These are phyloP conservation scores for Colletotrichum siamense DNA, from an alignment of 2,329 filamentous ascomycete species.

Conservation along the genomic window DNA sequence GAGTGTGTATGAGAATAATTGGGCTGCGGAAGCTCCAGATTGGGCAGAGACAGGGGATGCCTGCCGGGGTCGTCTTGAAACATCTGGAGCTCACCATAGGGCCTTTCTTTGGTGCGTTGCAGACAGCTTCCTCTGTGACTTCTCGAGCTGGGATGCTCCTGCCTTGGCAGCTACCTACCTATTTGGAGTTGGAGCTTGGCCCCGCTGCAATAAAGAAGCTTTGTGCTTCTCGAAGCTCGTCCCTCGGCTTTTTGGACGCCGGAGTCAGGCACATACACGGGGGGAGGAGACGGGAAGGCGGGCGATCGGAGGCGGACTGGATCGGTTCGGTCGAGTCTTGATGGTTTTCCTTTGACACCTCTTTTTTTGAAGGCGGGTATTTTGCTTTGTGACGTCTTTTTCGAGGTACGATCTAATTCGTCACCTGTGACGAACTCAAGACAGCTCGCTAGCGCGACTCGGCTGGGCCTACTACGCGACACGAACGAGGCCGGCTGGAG, in stretches of 20 bases:
- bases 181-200: neutral
- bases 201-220: neutral
- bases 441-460: neutral
- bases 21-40: neutral
- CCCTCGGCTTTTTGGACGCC: neutral
- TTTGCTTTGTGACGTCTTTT: neutral
- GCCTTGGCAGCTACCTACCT: neutral
- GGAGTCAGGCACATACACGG: neutral
- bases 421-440: neutral
- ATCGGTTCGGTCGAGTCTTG: neutral
- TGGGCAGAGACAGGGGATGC: constrained; percentile 1
- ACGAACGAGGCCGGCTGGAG: neutral
- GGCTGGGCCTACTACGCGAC: neutral
- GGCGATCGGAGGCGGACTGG: neutral
- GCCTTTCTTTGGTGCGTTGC: neutral
- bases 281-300: neutral
- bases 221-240: constrained; percentile 6
- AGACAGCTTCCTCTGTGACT: neutral
- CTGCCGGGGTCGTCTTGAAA: constrained; percentile 4
- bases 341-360: neutral
- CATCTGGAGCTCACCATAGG: neutral
- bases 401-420: neutral
- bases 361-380: neutral
- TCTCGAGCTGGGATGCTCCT: constrained; percentile 9
- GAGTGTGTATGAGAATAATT: neutral